phyloP scores from a whole-genome alignment of 228 moss, liverwort and hornwort genomes.

The Sphagnum fallax region DNA sequence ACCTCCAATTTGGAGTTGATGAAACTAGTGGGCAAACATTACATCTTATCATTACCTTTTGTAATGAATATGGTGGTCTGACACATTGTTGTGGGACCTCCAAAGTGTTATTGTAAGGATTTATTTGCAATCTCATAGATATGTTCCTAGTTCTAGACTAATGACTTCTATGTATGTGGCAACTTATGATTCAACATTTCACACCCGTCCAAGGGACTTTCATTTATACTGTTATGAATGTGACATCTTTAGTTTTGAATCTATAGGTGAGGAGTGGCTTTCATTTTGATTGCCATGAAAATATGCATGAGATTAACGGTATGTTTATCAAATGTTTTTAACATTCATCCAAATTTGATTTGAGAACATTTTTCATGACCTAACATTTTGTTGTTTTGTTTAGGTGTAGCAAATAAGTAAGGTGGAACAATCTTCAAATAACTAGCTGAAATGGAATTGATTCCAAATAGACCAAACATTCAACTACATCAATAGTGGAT shows the following conservation, averaged over 20 bases:
- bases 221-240: conserved; percentile 84
- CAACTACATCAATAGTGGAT: too few species aligned
- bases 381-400: too few species aligned
- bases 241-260: conserved; percentile 72
- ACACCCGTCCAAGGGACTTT: conserved; percentile 81
- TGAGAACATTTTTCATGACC: too few species aligned
- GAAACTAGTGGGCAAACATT: background rate
- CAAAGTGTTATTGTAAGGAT: background rate
- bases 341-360: too few species aligned
- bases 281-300: background rate
- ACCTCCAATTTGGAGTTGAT: background rate
- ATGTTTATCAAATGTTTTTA: too few species aligned
- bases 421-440: too few species aligned
- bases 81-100: background rate
- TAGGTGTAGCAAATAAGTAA: too few species aligned
- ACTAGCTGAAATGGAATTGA: too few species aligned
- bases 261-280: conserved; percentile 11
- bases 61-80: background rate
- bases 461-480: too few species aligned
- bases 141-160: background rate
- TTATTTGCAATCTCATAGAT: background rate
- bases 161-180: conserved; percentile 15
- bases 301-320: too few species aligned
- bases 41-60: background rate
- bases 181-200: conserved; percentile 91